These are phyloP conservation scores for Royoungia palumana DNA, from an alignment of 768 basidiomycete species.

Conservation along the genomic window DNA sequence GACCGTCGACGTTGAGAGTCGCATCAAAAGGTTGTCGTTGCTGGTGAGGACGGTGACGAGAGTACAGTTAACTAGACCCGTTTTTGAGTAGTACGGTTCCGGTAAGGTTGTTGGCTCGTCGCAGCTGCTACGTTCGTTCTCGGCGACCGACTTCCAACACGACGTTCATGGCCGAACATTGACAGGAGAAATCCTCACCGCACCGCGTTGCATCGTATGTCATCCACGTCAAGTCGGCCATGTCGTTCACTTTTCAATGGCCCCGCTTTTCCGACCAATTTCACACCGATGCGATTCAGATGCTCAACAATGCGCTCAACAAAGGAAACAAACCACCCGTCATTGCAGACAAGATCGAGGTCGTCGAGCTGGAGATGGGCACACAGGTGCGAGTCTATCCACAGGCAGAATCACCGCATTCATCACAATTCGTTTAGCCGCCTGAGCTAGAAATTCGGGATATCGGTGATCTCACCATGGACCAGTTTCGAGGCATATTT, in stretches of 20 bases:
- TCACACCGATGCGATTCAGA: slow-evolving; percentile 91
- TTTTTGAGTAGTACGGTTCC: background rate
- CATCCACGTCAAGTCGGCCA: slow-evolving; percentile 26
- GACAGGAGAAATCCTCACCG: too few species aligned
- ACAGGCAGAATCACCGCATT: background rate
- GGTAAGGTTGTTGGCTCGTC: too few species aligned
- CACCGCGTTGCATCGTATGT: background rate
- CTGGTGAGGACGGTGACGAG: background rate
- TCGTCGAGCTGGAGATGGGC: slow-evolving; percentile 99
- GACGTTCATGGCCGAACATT: slow-evolving; percentile 16
- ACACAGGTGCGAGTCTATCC: slow-evolving; percentile 62
- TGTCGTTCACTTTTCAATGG: slow-evolving; percentile 95
- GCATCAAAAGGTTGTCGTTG: slow-evolving; percentile 21
- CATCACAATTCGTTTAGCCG: slow-evolving; percentile 51
- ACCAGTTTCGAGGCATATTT: slow-evolving; percentile 97
- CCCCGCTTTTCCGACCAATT: slow-evolving; percentile 96
- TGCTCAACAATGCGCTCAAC: slow-evolving; percentile 96
- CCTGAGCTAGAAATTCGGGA: slow-evolving; percentile 97
- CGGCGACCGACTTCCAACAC: slow-evolving; percentile 19
- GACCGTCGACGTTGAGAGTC: slow-evolving; percentile 17
- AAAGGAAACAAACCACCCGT: slow-evolving; percentile 97
- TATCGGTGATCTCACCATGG: slow-evolving; percentile 92
- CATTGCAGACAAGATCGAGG: slow-evolving; percentile 96
- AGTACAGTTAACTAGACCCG: background rate
- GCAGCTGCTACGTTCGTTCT: too few species aligned